Evolutionary conservation across 2,329 filamentous ascomycete species (phyloP), one percentile per base, ranked within the genome.

Genomic region (Colletotrichum viniferum): DNA sequence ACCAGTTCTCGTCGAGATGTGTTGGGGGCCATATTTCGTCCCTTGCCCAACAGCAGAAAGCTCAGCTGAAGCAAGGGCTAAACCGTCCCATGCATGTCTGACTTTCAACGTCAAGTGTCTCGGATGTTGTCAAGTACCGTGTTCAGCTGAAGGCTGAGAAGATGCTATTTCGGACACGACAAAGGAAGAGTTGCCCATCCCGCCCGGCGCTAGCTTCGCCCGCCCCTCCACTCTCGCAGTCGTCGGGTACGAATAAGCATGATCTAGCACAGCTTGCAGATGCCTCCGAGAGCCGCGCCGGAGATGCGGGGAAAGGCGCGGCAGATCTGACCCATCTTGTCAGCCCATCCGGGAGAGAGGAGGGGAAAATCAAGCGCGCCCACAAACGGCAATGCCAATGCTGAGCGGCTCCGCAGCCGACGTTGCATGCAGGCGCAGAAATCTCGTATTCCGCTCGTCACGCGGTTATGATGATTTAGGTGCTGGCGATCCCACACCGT

Each of bases 261-360:
- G 43, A n/a, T n/a, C n/a, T n/a, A n/a, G n/a, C 43, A 52, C 43
- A n/a, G 28, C 18, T 7, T 38, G 14, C 7, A 48, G 24, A 36
- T 52, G 16, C n/a, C 52, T 66, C 72, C 68, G 69, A 64, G 34
- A 56, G 36, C 62, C 52, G 61, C 72, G 24, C 68, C 38, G 55
- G 65, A 48, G 61, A 74, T 72, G 72, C 72, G 72, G 72, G 69
- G 72, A 56, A 66, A 26, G 34, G 32, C 48, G 30, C 52, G 61
- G 32, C 55, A 72, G 69, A 74, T 67, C 62, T 34, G 21, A 14
- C n/a, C 24, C 36, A 21, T 7, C 26, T 6, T 62, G 56, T 62
- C 67, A 34, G 55, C 55, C 67, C 55, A 69, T 26, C 4, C 7
- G 43, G n/a, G 3, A 21, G 43, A 52, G 32, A 3, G 60, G 64